phyloP scores from a whole-genome alignment of 805 yeast species.

The Scheffersomyces stipitis region DNA sequence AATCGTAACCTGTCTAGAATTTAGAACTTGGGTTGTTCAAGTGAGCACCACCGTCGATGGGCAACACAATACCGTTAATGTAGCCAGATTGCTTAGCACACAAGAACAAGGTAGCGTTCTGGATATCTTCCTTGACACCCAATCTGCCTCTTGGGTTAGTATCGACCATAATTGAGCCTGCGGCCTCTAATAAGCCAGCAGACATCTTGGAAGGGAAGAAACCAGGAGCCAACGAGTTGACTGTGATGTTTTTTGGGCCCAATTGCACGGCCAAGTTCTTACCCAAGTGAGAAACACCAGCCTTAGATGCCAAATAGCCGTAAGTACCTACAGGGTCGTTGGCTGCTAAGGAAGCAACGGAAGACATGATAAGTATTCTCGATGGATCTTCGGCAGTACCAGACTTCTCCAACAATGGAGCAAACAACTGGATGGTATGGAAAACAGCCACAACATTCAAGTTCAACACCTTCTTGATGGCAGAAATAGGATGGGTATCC shows the following conservation, averaged over 20 bases:
- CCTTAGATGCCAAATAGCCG: constrained; percentile 73
- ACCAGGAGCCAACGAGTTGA: constrained; percentile 73
- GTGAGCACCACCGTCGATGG: constrained; percentile 70
- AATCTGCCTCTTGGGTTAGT: constrained; percentile 63
- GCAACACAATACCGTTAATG: constrained; percentile 64
- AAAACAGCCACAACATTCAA: constrained; percentile 70
- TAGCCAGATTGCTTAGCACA: constrained; percentile 55
- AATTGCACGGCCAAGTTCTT: constrained; percentile 62
- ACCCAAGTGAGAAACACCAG: constrained; percentile 70
- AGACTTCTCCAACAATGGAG: constrained; percentile 55
- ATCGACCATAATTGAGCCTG: constrained; percentile 47
- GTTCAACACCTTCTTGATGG: constrained; percentile 60
- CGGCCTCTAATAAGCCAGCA: constrained; percentile 54
- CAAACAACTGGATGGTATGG: constrained; percentile 59
- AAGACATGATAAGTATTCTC: constrained; percentile 64
- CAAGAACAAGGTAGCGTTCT: constrained; percentile 55
- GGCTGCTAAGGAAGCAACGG: constrained; percentile 55
- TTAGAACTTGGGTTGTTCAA: constrained; percentile 20
- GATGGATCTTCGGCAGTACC: constrained; percentile 59
- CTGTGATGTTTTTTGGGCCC: constrained; percentile 66
- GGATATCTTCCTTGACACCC: constrained; percentile 61
- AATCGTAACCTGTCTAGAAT: background rate
- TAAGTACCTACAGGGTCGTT: constrained; percentile 55
- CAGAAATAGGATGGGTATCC: constrained; percentile 57
- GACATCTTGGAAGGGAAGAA: constrained; percentile 78